Base-by-base conservation (phyloP, 202 grass and related monocot genomes). In the Dendrocalamus latiflorus region DNA sequence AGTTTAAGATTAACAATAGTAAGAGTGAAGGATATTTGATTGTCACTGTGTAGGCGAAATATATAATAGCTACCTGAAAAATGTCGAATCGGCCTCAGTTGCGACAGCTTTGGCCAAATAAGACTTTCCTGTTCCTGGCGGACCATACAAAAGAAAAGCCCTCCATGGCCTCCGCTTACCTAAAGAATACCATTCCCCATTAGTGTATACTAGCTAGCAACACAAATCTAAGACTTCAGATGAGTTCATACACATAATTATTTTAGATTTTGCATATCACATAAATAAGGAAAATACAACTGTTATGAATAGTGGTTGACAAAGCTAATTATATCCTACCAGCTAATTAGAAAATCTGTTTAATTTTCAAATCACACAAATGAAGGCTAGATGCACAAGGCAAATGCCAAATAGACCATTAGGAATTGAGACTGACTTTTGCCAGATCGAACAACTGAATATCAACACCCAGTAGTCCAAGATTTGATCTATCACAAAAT, bases 101-200 rank as follows among this genome's bases (percentile, higher is more conserved):
- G 97, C 97, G 2, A 99, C 97, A 48, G 97, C 97, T 83, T 99
- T 99, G 73, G 97, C 97, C 86, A 99, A 88, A 84, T 99, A 99
- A 61, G 97, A 99, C 77, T 99, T 99, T 89, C 97, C 97, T 79
- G 97, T 99, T 94, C 97, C 97, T 79, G 93, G 97, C 53, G 97
- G 97, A 50, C 97, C 97, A 42, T 99, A 99, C 70, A 99, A 88
- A 83, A 96, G 91, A 94, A 99, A 99, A 74, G 97, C 97, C 75
- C 93, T 96, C 97, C 97, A 99, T 70, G 97, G 97, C 82, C 78
- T 99, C 84, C 97, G 79, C 81, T 99, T 99, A 48, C 97, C 93
- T 99, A 86, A 15, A 54, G 33, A 78, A 79, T 41, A 77, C 39
- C 6, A 78, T 30, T 39, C 9, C 61, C 21, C 16, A 50, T 85